These are phyloP conservation scores for Rhododendron simsii DNA, from an alignment of 148 eudicot species.

Conservation along the genomic window DNA sequence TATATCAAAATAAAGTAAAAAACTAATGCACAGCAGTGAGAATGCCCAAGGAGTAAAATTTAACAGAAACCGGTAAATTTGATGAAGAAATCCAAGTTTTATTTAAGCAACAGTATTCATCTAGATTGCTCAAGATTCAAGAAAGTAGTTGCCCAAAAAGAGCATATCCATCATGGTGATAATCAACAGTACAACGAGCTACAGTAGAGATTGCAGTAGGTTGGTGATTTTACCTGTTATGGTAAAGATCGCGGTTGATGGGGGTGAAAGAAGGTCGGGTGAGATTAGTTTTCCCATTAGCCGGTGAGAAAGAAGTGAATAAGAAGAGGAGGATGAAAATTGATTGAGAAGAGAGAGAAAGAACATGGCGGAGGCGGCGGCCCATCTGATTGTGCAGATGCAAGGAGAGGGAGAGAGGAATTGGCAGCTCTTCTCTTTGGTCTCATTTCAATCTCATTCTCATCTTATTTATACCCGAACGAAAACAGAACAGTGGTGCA, in stretches of 20 bases:
- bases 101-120: neutral
- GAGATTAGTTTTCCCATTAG: constrained; percentile 33
- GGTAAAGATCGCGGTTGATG: constrained; percentile 91
- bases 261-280: constrained; percentile 36
- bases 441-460: constrained; percentile 1
- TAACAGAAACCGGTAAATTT: neutral
- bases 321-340: constrained; percentile 21
- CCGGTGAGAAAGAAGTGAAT: constrained; percentile 13
- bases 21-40: neutral
- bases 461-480: neutral
- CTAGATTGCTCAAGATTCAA: neutral
- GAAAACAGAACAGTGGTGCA: neutral
- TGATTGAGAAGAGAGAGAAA: constrained; percentile 24
- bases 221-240: constrained; percentile 49
- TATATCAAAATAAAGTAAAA: neutral
- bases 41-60: neutral
- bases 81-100: neutral
- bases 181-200: neutral
- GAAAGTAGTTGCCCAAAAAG: neutral
- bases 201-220: neutral
- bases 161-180: neutral
- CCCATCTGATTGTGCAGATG: constrained; percentile 23
- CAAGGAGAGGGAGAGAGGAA: neutral
- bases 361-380: constrained; percentile 12
- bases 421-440: neutral